phyloP scores from a whole-genome alignment of 1,284 basidiomycete genomes.

The Mycosarcoma maydis region DNA sequence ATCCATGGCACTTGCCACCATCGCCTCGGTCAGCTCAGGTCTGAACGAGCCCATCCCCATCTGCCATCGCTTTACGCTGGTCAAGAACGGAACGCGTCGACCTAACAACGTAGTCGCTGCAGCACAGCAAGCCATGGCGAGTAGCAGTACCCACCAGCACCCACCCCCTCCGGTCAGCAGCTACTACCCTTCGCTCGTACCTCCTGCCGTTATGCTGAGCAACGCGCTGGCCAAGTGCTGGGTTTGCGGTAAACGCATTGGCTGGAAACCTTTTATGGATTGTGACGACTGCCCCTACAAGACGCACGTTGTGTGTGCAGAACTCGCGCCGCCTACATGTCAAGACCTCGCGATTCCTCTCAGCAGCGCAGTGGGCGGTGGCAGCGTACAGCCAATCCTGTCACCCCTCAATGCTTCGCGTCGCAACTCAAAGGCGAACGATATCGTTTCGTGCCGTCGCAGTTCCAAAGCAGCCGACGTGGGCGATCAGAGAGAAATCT shows the following conservation, averaged over 20 bases:
- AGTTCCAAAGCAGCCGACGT: constrained; percentile 30
- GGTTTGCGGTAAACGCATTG: constrained; percentile 58
- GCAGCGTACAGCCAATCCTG: constrained; percentile 30
- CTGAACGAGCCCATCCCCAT: constrained; percentile 34
- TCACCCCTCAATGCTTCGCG: constrained; percentile 41
- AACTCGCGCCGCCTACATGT: constrained; percentile 57
- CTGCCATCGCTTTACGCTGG: constrained; percentile 60
- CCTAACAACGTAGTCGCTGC: constrained; percentile 42
- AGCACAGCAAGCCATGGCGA: constrained; percentile 27
- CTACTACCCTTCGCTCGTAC: constrained; percentile 46
- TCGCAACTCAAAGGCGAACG: constrained; percentile 31
- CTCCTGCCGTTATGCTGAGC: constrained; percentile 60
- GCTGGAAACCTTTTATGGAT: constrained; percentile 63
- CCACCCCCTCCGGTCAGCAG: constrained; percentile 10
- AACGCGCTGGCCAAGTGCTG: constrained; percentile 62
- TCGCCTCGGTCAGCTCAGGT: constrained; percentile 46
- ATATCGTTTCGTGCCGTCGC: constrained; percentile 2
- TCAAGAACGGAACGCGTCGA: constrained; percentile 60
- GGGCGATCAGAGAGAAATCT: constrained; percentile 40
- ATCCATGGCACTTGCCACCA: constrained; percentile 55
- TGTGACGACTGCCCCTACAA: constrained; percentile 65
- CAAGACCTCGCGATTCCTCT: constrained; percentile 53
- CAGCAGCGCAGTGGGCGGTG: constrained; percentile 6
- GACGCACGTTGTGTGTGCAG: constrained; percentile 60
- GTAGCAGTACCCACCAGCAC: constrained; percentile 14